These are phyloP conservation scores for Trichoderma sp. DNA, from an alignment of 2,329 filamentous ascomycete species.

Conservation along the genomic window DNA sequence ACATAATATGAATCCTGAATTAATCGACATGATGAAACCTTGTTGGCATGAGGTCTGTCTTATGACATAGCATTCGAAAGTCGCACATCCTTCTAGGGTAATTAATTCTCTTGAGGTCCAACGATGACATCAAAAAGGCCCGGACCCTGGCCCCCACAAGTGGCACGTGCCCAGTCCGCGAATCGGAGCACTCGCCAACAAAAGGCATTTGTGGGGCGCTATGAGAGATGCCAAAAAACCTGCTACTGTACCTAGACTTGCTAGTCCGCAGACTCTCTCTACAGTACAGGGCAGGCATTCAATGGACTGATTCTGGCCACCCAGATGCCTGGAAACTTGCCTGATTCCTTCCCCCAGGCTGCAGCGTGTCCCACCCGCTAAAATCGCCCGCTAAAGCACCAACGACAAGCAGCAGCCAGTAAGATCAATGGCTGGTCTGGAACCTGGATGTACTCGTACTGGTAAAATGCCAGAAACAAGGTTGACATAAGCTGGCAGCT, in stretches of 20 bases:
- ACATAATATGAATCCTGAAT: no score
- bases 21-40: no score
- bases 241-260: neutral
- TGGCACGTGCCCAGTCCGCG: slow-evolving; percentile 11
- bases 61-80: neutral
- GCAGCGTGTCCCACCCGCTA: neutral
- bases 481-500: neutral
- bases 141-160: neutral
- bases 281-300: no score
- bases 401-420: neutral
- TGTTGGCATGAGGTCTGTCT: neutral
- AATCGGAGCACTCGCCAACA: neutral
- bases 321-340: neutral
- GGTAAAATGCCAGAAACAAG: neutral
- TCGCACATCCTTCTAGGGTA: neutral
- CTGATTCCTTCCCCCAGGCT: neutral
- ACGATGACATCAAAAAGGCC: neutral
- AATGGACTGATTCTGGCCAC: neutral
- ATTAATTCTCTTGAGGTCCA: neutral
- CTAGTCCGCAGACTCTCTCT: no score
- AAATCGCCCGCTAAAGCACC: neutral
- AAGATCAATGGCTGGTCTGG: neutral
- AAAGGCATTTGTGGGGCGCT: neutral
- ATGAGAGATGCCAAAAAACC: neutral
- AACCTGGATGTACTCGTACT: neutral